phyloP scores from a whole-genome alignment of 345 rosid species.

The Eucalyptus lansdowneana region DNA sequence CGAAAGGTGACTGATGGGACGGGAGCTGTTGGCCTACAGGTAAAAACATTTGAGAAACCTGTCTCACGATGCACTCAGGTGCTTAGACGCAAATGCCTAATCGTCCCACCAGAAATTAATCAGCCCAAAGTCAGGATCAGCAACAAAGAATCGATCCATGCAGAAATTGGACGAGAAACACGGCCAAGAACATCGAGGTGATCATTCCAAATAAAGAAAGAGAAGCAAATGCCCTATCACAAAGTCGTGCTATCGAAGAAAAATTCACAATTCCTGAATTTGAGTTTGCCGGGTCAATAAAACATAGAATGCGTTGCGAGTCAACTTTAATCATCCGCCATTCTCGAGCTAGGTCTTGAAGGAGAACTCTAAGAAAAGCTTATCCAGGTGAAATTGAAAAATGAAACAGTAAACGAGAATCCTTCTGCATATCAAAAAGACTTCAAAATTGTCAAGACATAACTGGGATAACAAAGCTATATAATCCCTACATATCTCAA shows the following conservation, averaged over 20 bases:
- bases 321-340: not conserved
- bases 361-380: not conserved
- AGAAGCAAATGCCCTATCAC: not conserved
- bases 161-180: not conserved
- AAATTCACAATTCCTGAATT: not conserved
- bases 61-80: not conserved
- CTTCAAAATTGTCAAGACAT: not conserved
- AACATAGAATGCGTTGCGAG: not conserved
- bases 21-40: too few relatives aligned
- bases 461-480: not conserved
- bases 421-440: not conserved
- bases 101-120: not conserved
- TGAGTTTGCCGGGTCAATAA: not conserved
- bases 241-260: not conserved
- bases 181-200: not conserved
- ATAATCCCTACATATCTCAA: not conserved
- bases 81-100: not conserved
- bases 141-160: not conserved
- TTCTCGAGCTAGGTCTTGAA: not conserved
- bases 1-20: too few relatives aligned
- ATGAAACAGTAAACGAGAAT: not conserved
- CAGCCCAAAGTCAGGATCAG: accelerated
- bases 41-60: not conserved
- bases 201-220: not conserved
- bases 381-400: not conserved